A percentile compares a stretch with the other conserved stretches of the same genome.
These are phyloP conservation scores for Uromyces viciae-fabae DNA, from an alignment of 1,284 basidiomycete genomes.

Conservation along the genomic window DNA sequence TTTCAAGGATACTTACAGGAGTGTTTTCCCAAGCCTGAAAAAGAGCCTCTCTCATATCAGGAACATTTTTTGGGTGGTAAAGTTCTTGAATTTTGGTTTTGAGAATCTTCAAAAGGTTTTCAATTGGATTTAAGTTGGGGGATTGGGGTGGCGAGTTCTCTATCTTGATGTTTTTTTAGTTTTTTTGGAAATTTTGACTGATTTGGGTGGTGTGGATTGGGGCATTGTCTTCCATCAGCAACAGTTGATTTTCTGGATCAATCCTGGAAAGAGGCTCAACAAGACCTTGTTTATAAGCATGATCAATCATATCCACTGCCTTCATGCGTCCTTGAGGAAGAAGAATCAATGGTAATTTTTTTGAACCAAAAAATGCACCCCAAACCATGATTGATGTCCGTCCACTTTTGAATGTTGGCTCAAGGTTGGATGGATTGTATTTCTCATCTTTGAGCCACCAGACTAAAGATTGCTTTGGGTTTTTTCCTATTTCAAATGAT, in stretches of 20 bases:
- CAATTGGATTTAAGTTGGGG: slow-evolving; percentile 56
- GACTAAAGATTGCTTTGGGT: background rate
- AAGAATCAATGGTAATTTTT: background rate
- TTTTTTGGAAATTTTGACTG: background rate
- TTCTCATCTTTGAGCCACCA: background rate
- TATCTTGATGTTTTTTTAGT: background rate
- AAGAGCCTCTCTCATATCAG: background rate
- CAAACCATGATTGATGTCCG: slow-evolving; percentile 2
- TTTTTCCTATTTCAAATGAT: background rate
- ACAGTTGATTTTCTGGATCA: background rate
- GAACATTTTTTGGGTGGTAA: background rate
- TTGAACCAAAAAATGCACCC: background rate
- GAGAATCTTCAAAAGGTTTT: slow-evolving; percentile 54
- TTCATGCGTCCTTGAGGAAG: background rate
- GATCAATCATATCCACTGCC: background rate
- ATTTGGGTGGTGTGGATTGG: background rate
- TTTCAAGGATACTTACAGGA: background rate
- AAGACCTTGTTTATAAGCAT: background rate
- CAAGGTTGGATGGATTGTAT: background rate
- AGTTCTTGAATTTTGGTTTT: background rate
- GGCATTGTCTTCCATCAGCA: slow-evolving; percentile 24
- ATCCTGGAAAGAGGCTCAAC: background rate
- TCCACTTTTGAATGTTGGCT: background rate
- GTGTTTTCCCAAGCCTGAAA: slow-evolving; percentile 2
- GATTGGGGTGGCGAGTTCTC: slow-evolving; percentile 54